Base-by-base conservation (phyloP, 768 basidiomycete genomes). In the Rhodocollybia butyracea region DNA sequence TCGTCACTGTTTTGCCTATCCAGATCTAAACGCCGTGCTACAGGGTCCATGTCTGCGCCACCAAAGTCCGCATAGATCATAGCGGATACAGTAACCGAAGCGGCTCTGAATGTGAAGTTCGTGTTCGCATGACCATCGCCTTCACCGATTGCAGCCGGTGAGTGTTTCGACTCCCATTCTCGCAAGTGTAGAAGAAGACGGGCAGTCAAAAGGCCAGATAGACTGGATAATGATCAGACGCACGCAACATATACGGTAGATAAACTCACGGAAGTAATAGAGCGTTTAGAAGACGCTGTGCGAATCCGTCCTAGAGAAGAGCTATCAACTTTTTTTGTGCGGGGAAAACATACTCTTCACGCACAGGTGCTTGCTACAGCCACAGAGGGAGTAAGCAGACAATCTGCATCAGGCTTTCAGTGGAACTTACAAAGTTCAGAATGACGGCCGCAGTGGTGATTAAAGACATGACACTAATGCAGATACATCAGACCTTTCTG, bases 271-370 rank as follows among this genome's bases (percentile, higher is more conserved):
- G 67, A 21, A 66, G 55, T 1, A 64, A 65, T 21, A 65, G 59
- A 1, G 65, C 67, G 45, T 65, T 66, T 2, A 64, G 59, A 13
- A 68, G 62, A 34, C 65, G 63, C 55, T 70, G 68, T 17, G 67
- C 56, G 50, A 70, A 67, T 30, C 67, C 66, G 17, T 62, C 59
- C 66, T 69, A 30, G 36, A 40, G n/a, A n/a, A n/a, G n/a, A n/a
- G n/a, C n/a, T n/a, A n/a, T n/a, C n/a, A n/a, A n/a, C n/a, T n/a
- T n/a, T n/a, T n/a, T n/a, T n/a, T n/a, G n/a, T n/a, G n/a, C n/a
- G n/a, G n/a, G n/a, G n/a, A n/a, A n/a, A n/a, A n/a, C n/a, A n/a
- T n/a, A n/a, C n/a, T n/a, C n/a, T n/a, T 8, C 15, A 54, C 53
- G 24, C 43, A 66, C 64, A 21, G 62, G 64, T 24, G 65, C 63